Evolutionary conservation across 2,329 filamentous ascomycete genomes (phyloP).

Genomic region (Zasmidium citrigriseum): DNA sequence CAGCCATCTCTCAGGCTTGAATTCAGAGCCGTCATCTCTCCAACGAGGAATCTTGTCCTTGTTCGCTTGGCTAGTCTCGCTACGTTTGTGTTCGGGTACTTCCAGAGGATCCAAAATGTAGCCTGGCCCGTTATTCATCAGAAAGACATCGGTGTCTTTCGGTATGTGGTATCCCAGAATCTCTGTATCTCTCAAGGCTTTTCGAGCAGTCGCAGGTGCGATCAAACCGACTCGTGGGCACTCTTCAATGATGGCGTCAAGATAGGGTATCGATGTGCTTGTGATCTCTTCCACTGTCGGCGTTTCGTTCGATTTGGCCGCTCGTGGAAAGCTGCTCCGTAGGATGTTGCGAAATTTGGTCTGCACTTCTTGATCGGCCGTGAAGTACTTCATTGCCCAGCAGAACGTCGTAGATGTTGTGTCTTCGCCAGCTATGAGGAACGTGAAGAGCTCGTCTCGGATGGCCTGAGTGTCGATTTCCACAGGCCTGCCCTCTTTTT

Average conservation of each 20-base stretch:
- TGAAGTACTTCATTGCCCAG: constrained; percentile 45
- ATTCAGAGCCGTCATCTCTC: constrained; percentile 27
- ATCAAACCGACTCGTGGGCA: constrained; percentile 37
- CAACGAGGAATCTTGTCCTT: constrained; percentile 24
- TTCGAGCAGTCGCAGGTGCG: constrained; percentile 30
- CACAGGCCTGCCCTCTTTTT: constrained; percentile 35
- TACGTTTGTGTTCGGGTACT: constrained; percentile 35
- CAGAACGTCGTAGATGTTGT: constrained; percentile 45
- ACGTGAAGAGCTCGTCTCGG: constrained; percentile 35
- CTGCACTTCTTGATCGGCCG: constrained; percentile 38
- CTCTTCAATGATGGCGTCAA: constrained; percentile 48
- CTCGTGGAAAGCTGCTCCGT: constrained; percentile 28
- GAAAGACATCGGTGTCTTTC: constrained; percentile 39
- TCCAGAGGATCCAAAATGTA: constrained; percentile 21
- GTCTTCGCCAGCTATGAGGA: constrained; percentile 48
- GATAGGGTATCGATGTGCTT: constrained; percentile 34
- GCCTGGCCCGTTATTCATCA: constrained; percentile 28
- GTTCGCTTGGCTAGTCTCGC: constrained; percentile 29
- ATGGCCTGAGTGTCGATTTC: constrained; percentile 27
- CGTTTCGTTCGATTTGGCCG: constrained; percentile 12
- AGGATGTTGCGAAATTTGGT: constrained; percentile 37
- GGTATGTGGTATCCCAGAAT: constrained; percentile 45
- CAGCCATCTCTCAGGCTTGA: constrained; percentile 46
- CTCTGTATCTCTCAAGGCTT: constrained; percentile 39
- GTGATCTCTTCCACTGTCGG: constrained; percentile 38